A percentile compares a stretch with the other conserved stretches of the same genome.
These are phyloP conservation scores for Cantharellus anzutake DNA, from an alignment of 768 basidiomycete species.

Conservation along the genomic window DNA sequence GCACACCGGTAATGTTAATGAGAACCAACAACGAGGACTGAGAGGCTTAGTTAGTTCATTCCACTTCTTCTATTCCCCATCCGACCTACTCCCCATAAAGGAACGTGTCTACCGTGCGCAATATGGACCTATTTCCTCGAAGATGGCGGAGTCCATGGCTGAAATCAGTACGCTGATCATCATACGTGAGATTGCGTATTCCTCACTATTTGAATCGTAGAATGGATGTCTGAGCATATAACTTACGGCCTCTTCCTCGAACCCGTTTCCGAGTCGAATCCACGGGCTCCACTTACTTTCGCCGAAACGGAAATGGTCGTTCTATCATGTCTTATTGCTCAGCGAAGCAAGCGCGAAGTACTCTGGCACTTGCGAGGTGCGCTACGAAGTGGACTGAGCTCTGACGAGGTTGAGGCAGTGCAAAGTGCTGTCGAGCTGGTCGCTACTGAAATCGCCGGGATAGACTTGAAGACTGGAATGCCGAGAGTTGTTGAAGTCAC, in stretches of 20 bases:
- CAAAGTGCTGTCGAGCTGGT: not conserved
- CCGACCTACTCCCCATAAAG: too few relatives aligned
- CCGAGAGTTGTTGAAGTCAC: not conserved
- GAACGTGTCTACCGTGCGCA: not conserved
- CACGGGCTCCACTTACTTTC: not conserved
- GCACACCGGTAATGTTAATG: not conserved
- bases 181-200: not conserved
- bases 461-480: conserved; percentile 1
- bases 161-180: not conserved
- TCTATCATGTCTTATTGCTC: not conserved
- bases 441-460: not conserved
- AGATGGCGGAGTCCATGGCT: not conserved
- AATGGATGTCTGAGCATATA: conserved; percentile 1
- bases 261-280: not conserved
- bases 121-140: not conserved
- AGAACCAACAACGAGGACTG: not conserved
- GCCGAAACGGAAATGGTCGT: conserved; percentile 4
- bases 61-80: too few relatives aligned
- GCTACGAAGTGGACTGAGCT: not conserved
- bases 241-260: conserved; percentile 2
- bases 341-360: not conserved
- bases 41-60: not conserved
- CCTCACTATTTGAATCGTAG: not conserved
- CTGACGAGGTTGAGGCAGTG: conserved; percentile 3
- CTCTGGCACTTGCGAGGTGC: conserved; percentile 1